A percentile compares a stretch with the other conserved stretches of the same genome.
phyloP scores from a whole-genome alignment of 2,329 filamentous ascomycete genomes.

The Epicoccum nigrum region DNA sequence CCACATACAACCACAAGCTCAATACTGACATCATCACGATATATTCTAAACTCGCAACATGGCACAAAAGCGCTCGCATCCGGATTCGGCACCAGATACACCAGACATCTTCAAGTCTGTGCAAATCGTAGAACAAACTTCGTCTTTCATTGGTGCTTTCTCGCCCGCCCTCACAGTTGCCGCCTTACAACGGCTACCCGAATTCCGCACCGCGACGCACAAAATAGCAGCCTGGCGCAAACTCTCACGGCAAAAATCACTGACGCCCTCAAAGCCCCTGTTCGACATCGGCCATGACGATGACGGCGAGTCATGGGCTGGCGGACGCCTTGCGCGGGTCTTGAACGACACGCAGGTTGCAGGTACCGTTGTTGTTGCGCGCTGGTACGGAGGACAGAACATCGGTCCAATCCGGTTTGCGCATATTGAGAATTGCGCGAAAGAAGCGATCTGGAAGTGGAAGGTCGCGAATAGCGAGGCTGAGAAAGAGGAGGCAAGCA shows the following conservation, averaged over 20 bases:
- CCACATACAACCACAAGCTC: conserved; percentile 4
- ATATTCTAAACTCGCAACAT: conserved; percentile 24
- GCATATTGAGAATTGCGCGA: conserved; percentile 58
- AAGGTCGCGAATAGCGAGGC: conserved; percentile 40
- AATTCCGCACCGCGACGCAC: conserved; percentile 56
- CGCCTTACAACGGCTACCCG: conserved; percentile 52
- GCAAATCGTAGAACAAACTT: conserved; percentile 57
- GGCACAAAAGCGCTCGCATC: conserved; percentile 40
- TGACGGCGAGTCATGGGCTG: conserved; percentile 61
- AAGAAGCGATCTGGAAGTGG: conserved; percentile 55
- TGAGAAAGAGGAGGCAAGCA: conserved; percentile 44
- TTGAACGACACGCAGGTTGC: conserved; percentile 52
- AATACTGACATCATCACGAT: neutral
- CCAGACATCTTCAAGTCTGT: conserved; percentile 53
- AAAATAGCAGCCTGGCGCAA: conserved; percentile 59
- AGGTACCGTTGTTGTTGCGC: conserved; percentile 58
- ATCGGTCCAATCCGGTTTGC: conserved; percentile 60
- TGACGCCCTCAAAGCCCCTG: conserved; percentile 47
- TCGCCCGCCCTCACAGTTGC: conserved; percentile 52
- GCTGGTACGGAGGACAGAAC: conserved; percentile 62
- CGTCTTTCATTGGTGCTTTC: conserved; percentile 58
- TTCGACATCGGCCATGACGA: conserved; percentile 58
- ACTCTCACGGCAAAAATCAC: conserved; percentile 54
- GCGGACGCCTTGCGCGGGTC: conserved; percentile 55
- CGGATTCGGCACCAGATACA: conserved; percentile 18